These are phyloP conservation scores for Exophiala aquamarina DNA, from an alignment of 2,329 filamentous ascomycete species.

Conservation along the genomic window DNA sequence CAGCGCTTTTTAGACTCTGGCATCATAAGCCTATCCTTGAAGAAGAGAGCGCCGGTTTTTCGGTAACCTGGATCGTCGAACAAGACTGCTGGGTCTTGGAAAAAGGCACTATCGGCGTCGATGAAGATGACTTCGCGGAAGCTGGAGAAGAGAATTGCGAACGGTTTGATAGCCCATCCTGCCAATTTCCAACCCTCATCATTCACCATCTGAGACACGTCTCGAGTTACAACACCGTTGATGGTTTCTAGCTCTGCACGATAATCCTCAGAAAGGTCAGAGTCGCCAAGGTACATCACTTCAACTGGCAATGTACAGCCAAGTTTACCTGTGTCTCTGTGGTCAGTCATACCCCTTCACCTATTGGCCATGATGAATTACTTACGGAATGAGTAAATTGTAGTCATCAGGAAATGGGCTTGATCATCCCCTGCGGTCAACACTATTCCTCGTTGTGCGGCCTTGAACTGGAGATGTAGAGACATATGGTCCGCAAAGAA, in stretches of 20 bases:
- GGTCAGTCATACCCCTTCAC: too few species aligned
- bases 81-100: slow-evolving; percentile 42
- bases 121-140: slow-evolving; percentile 51
- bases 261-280: slow-evolving; percentile 44
- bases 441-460: slow-evolving; percentile 45
- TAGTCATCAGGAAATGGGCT: slow-evolving; percentile 45
- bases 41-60: slow-evolving; percentile 47
- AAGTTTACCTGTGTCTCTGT: slow-evolving; percentile 14
- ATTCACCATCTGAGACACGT: slow-evolving; percentile 47
- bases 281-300: slow-evolving; percentile 40
- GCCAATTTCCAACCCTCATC: slow-evolving; percentile 46
- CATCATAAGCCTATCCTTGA: slow-evolving; percentile 46
- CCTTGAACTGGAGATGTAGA: slow-evolving; percentile 43
- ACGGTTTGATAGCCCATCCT: slow-evolving; percentile 50
- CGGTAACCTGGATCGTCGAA: slow-evolving; percentile 45
- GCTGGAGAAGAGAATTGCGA: slow-evolving; percentile 47
- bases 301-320: slow-evolving; percentile 28
- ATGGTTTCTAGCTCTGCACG: slow-evolving; percentile 44
- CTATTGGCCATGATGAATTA: too few species aligned
- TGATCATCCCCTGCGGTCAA: slow-evolving; percentile 47
- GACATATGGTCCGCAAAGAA: slow-evolving; percentile 48
- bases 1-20: slow-evolving; percentile 38
- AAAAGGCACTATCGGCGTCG: slow-evolving; percentile 47
- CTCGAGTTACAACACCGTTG: slow-evolving; percentile 45
- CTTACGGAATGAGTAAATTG: slow-evolving; percentile 33